Evolutionary conservation across 1,139 yeast genomes (phyloP).

Genomic region (Yamadazyma diddensiae): DNA sequence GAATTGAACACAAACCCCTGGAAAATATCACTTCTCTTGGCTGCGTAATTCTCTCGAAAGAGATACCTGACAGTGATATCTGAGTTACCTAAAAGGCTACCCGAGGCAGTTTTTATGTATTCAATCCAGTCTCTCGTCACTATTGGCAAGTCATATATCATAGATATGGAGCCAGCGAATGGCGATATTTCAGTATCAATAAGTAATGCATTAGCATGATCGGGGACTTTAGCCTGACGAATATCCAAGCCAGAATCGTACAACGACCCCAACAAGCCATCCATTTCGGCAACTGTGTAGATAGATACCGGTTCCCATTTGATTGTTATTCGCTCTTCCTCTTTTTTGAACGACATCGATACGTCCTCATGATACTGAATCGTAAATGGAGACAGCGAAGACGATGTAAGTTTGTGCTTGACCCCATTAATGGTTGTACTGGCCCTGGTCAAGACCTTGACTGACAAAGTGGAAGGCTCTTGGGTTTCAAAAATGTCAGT

Average conservation of each 20-base stretch:
- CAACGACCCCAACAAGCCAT: constrained; percentile 6
- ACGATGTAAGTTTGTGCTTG: constrained; percentile 20
- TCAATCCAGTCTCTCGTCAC: constrained; percentile 9
- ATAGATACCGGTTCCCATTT: constrained; percentile 24
- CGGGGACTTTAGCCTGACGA: constrained; percentile 18
- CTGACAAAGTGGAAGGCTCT: constrained; percentile 17
- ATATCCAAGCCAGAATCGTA: constrained; percentile 22
- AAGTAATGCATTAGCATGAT: constrained; percentile 6
- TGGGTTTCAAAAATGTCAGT: constrained; percentile 2
- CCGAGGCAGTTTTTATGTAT: constrained; percentile 1
- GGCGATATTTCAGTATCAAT: constrained; percentile 2
- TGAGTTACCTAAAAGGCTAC: constrained; percentile 2
- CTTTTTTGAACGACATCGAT: constrained; percentile 20
- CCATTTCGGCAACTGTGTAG: neutral
- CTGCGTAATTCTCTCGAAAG: constrained; percentile 4
- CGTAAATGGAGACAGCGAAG: constrained; percentile 15
- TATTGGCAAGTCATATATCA: constrained; percentile 8
- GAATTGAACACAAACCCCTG: constrained; percentile 5
- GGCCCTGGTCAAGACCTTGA: constrained; percentile 30
- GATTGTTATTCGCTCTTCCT: constrained; percentile 17
- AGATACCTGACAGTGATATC: constrained; percentile 7
- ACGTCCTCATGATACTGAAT: constrained; percentile 18
- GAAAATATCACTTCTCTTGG: constrained; percentile 3
- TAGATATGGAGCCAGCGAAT: constrained; percentile 6
- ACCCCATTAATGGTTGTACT: constrained; percentile 29